Percentiles rank a stretch among this genome's conserved stretches.
These are phyloP conservation scores for Raddia distichophylla DNA, from an alignment of 176 grass and related monocot species.

Conservation along the genomic window DNA sequence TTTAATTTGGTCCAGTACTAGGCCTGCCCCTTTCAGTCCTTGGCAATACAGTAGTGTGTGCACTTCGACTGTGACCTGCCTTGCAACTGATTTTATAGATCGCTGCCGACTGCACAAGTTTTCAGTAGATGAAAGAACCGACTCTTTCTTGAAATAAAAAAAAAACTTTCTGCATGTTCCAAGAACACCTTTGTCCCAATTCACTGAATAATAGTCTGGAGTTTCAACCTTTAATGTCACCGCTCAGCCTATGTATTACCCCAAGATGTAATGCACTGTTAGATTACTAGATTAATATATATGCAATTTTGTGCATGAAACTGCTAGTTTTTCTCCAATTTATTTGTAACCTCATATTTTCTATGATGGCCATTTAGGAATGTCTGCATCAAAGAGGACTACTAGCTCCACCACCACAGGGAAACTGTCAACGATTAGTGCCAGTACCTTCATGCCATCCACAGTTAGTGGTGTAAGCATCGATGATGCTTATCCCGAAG, in stretches of 20 bases:
- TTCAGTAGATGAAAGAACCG: background rate
- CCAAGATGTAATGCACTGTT: background rate
- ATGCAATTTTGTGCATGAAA: background rate
- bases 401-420: conserved; percentile 58
- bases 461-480: conserved; percentile 48
- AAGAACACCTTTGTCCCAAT: background rate
- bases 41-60: background rate
- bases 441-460: conserved; percentile 59
- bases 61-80: background rate
- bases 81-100: background rate
- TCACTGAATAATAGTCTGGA: background rate
- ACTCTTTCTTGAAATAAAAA: background rate
- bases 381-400: conserved; percentile 65
- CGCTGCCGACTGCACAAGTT: background rate
- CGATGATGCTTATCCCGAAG: conserved; percentile 40
- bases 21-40: background rate
- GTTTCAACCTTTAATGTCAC: background rate
- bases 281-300: background rate
- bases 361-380: conserved; percentile 37
- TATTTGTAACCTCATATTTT: background rate
- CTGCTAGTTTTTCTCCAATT: background rate
- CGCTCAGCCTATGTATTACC: background rate
- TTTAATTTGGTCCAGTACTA: background rate
- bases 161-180: background rate
- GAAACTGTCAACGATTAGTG: conserved; percentile 59